phyloP scores from a whole-genome alignment of 169 alveolate species.

The Babesia caballi region DNA sequence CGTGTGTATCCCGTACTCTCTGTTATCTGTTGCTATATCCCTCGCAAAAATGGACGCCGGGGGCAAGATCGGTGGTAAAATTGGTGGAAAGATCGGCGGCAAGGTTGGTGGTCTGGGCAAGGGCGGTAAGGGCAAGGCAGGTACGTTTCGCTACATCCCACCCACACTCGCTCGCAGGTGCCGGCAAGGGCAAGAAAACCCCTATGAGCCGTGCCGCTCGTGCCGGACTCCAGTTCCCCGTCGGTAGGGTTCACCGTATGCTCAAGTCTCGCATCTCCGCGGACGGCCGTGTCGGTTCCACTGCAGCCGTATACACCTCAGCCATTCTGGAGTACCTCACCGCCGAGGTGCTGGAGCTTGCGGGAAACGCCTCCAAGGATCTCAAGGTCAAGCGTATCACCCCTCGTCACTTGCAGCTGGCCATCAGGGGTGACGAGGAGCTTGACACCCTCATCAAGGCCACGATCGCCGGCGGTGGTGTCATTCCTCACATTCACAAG shows the following conservation, averaged over 20 bases:
- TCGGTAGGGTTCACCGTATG: slow-evolving; percentile 98
- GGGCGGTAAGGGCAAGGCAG: slow-evolving; percentile 83
- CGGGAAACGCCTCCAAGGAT: slow-evolving; percentile 99
- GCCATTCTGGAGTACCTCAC: slow-evolving; percentile 99
- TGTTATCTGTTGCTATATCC: neutral
- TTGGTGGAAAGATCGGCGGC: slow-evolving; percentile 80
- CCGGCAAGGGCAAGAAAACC: slow-evolving; percentile 95
- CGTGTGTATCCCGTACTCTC: slow-evolving; percentile 9
- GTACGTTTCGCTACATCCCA: slow-evolving; percentile 20
- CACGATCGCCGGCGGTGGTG: slow-evolving; percentile 99
- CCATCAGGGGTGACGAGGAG: slow-evolving; percentile 97
- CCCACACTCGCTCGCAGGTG: slow-evolving; percentile 67
- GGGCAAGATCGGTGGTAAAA: slow-evolving; percentile 87
- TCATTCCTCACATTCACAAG: slow-evolving; percentile 98
- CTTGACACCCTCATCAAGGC: slow-evolving; percentile 96
- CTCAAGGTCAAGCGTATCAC: slow-evolving; percentile 94
- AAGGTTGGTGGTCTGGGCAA: slow-evolving; percentile 78
- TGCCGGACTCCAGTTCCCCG: slow-evolving; percentile 99
- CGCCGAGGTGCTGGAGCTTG: slow-evolving; percentile 99
- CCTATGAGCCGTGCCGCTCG: slow-evolving; percentile 98
- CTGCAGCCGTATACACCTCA: slow-evolving; percentile 99
- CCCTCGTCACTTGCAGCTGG: slow-evolving; percentile 96
- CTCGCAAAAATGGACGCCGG: slow-evolving; percentile 70
- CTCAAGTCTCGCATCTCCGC: slow-evolving; percentile 94
- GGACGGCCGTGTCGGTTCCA: slow-evolving; percentile 98